A percentile compares a stretch with the other conserved stretches of the same genome.
Evolutionary conservation across 805 yeast species (phyloP).

Genomic region (Cyberlindnera mycetangii): DNA sequence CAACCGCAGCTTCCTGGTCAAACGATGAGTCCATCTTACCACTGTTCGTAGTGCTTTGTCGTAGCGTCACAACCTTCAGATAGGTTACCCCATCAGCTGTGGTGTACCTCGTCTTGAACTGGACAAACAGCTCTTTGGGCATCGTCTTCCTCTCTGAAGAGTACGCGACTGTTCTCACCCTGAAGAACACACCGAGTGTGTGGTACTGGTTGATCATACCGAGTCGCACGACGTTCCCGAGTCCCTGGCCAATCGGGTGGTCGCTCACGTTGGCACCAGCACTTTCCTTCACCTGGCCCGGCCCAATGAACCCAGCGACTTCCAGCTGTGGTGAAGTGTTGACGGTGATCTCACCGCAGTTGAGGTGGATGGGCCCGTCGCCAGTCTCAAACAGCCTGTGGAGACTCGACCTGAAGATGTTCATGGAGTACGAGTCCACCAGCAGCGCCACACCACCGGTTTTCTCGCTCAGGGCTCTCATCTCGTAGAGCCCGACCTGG

Average conservation of each 20-base stretch:
- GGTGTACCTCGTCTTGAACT: constrained; percentile 84
- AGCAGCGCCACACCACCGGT: constrained; percentile 87
- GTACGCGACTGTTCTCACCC: constrained; percentile 48
- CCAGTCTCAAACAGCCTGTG: constrained; percentile 80
- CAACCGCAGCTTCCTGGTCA: constrained; percentile 97
- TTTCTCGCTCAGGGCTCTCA: constrained; percentile 73
- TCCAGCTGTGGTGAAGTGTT: constrained; percentile 72
- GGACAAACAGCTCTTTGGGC: constrained; percentile 49
- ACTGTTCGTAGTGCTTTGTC: constrained; percentile 50
- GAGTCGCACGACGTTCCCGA: constrained; percentile 75
- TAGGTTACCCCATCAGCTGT: constrained; percentile 83
- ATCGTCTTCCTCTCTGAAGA: constrained; percentile 25
- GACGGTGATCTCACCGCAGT: constrained; percentile 4
- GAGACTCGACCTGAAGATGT: constrained; percentile 88
- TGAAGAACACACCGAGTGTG: constrained; percentile 83
- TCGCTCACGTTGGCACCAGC: constrained; percentile 80
- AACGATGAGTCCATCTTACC: constrained; percentile 36
- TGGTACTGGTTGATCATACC: constrained; percentile 82
- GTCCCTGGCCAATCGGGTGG: constrained; percentile 78
- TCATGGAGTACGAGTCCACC: constrained; percentile 87
- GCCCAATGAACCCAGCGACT: constrained; percentile 88
- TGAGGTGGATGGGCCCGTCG: constrained; percentile 57
- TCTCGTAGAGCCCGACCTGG: constrained; percentile 90
- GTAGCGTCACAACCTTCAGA: constrained; percentile 82
- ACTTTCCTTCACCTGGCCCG: constrained; percentile 42